These are phyloP conservation scores for Podaxis sp. DNA, from an alignment of 768 basidiomycete genomes.

Conservation along the genomic window DNA sequence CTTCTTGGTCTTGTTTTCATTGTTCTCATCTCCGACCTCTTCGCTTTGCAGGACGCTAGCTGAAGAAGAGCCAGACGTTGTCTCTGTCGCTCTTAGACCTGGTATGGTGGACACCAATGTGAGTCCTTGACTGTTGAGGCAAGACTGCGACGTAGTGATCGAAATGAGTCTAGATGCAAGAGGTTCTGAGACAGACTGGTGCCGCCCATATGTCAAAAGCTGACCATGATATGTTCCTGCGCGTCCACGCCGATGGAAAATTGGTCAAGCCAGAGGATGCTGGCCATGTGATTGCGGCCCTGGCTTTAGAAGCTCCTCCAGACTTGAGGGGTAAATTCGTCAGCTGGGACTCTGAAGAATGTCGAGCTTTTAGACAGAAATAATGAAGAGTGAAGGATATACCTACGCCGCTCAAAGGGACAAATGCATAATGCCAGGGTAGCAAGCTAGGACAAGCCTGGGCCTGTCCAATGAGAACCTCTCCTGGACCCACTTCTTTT, in stretches of 20 bases:
- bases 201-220: constrained; percentile 46
- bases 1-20: not conserved
- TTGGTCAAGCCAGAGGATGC: constrained; percentile 72
- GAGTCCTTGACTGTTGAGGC: constrained; percentile 21
- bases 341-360: constrained; percentile 73
- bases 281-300: constrained; percentile 74
- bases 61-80: constrained; percentile 75
- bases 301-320: constrained; percentile 62
- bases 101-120: constrained; percentile 86
- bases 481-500: not conserved
- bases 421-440: not conserved
- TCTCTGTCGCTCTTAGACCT: constrained; percentile 76
- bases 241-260: constrained; percentile 55
- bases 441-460: not conserved
- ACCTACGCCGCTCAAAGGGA: not conserved
- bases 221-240: constrained; percentile 55
- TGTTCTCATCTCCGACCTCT: not conserved
- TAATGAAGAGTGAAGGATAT: constrained; percentile 6
- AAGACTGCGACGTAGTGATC: not conserved
- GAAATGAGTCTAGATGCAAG: constrained; percentile 65
- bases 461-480: not conserved
- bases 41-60: constrained; percentile 64
- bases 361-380: constrained; percentile 45
- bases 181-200: constrained; percentile 45
- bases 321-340: constrained; percentile 73